Conservation (phyloP, 345 rosid species). For the Nephelium lappaceum region DNA sequence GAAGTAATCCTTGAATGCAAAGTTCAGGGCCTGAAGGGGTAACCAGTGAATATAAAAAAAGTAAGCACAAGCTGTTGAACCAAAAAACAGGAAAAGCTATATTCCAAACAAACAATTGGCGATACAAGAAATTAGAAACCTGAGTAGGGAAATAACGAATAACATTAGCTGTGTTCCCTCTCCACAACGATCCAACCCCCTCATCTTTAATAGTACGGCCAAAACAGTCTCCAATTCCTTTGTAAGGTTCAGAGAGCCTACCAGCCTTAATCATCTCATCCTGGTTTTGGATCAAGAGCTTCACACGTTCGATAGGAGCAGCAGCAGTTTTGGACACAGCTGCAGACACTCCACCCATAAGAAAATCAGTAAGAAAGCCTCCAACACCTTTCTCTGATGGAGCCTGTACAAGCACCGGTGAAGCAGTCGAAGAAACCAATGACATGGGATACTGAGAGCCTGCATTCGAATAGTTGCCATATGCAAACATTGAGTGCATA, state of each 20-base stretch:
- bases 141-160: conserved; percentile 56
- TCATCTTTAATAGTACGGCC: conserved; percentile 40
- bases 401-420: conserved; percentile 33
- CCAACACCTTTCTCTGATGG: conserved; percentile 40
- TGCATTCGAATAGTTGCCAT: conserved; percentile 31
- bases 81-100: background rate
- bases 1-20: conserved; percentile 58
- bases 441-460: conserved; percentile 25
- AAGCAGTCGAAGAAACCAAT: conserved; percentile 16
- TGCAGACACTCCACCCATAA: conserved; percentile 59
- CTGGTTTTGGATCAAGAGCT: conserved; percentile 54
- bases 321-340: conserved; percentile 55
- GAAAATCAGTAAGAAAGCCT: conserved; percentile 37
- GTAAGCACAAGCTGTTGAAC: background rate
- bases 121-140: conserved; percentile 21
- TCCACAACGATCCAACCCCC: conserved; percentile 45
- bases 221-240: conserved; percentile 48
- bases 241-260: conserved; percentile 44
- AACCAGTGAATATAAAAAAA: background rate
- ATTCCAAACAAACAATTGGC: background rate
- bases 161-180: conserved; percentile 57
- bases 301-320: conserved; percentile 55
- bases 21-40: conserved; percentile 46
- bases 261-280: conserved; percentile 57
- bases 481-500: conserved; percentile 25